Evolutionary conservation across 2,329 filamentous ascomycete species (phyloP).

Genomic region (Aspergillus fumigatiaffinis): DNA sequence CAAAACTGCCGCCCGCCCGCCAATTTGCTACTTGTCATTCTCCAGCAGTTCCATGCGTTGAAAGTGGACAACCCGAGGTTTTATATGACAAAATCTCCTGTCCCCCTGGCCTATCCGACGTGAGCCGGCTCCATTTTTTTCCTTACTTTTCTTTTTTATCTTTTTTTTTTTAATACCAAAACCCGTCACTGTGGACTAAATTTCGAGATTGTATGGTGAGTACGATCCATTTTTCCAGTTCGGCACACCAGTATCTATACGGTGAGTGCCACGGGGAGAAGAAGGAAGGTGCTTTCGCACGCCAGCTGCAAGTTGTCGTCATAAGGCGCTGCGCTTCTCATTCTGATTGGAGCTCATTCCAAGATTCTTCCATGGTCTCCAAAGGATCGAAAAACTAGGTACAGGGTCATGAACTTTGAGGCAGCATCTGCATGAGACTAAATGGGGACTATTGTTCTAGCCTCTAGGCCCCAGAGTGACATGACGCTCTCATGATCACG

Average conservation of each 20-base stretch:
- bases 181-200: background rate
- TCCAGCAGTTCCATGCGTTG: background rate
- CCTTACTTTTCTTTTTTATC: no score
- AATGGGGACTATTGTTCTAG: background rate
- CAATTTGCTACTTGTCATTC: background rate
- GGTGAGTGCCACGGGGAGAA: background rate
- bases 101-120: background rate
- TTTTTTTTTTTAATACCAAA: no score
- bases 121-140: background rate
- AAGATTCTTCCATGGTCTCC: background rate
- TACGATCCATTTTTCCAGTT: background rate
- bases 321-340: background rate
- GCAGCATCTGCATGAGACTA: background rate
- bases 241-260: background rate
- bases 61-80: background rate
- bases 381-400: background rate
- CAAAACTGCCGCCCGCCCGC: background rate
- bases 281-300: background rate
- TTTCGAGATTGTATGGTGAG: background rate
- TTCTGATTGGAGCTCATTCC: background rate
- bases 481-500: background rate
- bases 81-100: background rate
- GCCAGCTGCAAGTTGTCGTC: background rate
- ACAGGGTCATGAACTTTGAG: background rate
- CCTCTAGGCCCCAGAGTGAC: background rate